A percentile compares a stretch with the other conserved stretches of the same genome.
These are phyloP conservation scores for Boletus semigastroideus DNA, from an alignment of 1,284 basidiomycete genomes.

Conservation along the genomic window DNA sequence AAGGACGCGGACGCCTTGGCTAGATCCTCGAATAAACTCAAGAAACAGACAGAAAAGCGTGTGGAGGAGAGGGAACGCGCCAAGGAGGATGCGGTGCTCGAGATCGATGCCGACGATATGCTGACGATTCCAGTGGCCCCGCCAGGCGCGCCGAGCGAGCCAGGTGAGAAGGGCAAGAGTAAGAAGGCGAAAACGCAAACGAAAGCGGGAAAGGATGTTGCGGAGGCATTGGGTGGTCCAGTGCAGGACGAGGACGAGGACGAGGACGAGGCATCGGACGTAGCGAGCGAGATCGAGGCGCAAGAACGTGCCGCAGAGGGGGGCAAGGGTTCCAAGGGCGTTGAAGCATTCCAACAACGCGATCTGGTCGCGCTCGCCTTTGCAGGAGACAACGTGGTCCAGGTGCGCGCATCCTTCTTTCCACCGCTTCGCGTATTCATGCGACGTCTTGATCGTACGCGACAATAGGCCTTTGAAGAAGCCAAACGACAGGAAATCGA, in stretches of 20 bases:
- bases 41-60: constrained; percentile 59
- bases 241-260: background rate
- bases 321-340: constrained; percentile 42
- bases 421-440: constrained; percentile 1
- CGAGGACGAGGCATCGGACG: constrained; percentile 46
- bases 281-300: constrained; percentile 64
- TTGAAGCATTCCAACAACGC: constrained; percentile 77
- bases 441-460: background rate
- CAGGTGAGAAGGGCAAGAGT: constrained; percentile 15
- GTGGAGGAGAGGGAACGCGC: constrained; percentile 56
- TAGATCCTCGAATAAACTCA: constrained; percentile 71
- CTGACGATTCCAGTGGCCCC: constrained; percentile 38
- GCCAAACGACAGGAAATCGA: constrained; percentile 80
- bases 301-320: constrained; percentile 51
- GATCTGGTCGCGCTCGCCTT: constrained; percentile 94
- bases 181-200: constrained; percentile 14
- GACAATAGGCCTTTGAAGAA: constrained; percentile 75
- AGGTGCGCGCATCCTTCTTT: constrained; percentile 45
- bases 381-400: constrained; percentile 93
- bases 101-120: constrained; percentile 64
- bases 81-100: constrained; percentile 73
- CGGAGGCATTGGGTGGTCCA: constrained; percentile 7
- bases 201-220: constrained; percentile 13
- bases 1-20: constrained; percentile 59
- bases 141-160: background rate